Conservation (phyloP, 257 asterid genomes). For the Solanum infundibuliforme region DNA sequence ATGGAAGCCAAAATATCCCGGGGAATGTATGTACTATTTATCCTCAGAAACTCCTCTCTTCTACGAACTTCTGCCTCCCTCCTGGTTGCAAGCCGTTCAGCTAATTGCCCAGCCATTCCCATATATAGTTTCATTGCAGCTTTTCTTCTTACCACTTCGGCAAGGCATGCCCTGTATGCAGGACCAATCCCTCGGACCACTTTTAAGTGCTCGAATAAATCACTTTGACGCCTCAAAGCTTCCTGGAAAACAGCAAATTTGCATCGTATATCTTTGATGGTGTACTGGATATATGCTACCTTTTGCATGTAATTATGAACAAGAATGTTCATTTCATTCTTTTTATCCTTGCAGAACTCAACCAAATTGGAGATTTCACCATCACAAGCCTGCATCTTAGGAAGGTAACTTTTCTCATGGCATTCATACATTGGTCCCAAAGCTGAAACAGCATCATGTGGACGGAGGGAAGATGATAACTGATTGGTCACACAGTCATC, state of each 20-base stretch:
- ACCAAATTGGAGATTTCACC: conserved; percentile 52
- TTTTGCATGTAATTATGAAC: conserved; percentile 88
- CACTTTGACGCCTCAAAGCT: conserved; percentile 80
- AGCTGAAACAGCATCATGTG: conserved; percentile 98
- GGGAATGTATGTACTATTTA: conserved; percentile 62
- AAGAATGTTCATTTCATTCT: conserved; percentile 77
- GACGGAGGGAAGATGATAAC: conserved; percentile 80
- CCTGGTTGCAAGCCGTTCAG: conserved; percentile 85
- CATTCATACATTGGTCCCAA: conserved; percentile 94
- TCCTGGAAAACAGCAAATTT: conserved; percentile 91
- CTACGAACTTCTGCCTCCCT: conserved; percentile 79
- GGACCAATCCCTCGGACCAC: conserved; percentile 88
- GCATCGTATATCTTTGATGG: conserved; percentile 69
- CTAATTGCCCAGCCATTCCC: conserved; percentile 98
- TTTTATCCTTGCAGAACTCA: conserved; percentile 63
- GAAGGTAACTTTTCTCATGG: conserved; percentile 72
- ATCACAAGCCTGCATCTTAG: conserved; percentile 77
- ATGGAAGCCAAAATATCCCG: conserved; percentile 75
- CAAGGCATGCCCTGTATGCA: conserved; percentile 91
- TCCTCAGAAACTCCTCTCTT: conserved; percentile 76
- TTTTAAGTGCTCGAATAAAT: conserved; percentile 82
- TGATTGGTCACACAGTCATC: conserved; percentile 74
- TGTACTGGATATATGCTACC: conserved; percentile 78
- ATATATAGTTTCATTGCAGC: conserved; percentile 85
- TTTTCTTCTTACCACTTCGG: conserved; percentile 89